Percentiles rank a stretch among this genome's conserved stretches.
phyloP scores from a whole-genome alignment of 176 grass and related monocot genomes.

The Hyparrhenia diplandra region DNA sequence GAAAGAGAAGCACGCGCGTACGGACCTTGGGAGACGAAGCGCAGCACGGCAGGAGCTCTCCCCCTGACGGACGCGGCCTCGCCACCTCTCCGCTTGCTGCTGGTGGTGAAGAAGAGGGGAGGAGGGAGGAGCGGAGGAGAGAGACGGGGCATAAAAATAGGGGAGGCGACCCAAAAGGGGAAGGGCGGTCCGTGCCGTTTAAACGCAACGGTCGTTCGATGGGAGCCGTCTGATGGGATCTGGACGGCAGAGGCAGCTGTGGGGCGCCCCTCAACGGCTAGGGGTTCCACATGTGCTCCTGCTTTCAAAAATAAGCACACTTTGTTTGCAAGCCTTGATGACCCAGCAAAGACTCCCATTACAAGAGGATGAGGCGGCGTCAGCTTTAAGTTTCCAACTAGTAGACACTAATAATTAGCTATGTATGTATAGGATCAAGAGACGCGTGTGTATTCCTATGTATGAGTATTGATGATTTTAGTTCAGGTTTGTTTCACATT shows the following conservation, averaged over 20 bases:
- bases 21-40: neutral
- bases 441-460: neutral
- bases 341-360: neutral
- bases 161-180: neutral
- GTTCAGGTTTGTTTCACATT: neutral
- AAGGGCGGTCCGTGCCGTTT: conserved; percentile 18
- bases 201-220: conserved; percentile 57
- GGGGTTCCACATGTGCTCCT: conserved; percentile 22
- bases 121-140: conserved; percentile 21
- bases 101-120: neutral
- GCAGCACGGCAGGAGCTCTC: neutral
- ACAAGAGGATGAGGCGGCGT: neutral
- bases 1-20: neutral
- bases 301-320: conserved; percentile 49
- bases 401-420: neutral
- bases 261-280: conserved; percentile 58
- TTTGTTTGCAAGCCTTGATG: neutral
- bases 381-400: neutral
- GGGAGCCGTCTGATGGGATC: conserved; percentile 25
- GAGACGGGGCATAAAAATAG: conserved; percentile 37
- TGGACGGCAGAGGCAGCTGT: neutral
- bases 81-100: neutral
- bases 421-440: neutral
- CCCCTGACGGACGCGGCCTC: neutral
- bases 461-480: neutral